Conservation (phyloP, 257 asterid genomes). For the Fraxinus pennsylvanica region DNA sequence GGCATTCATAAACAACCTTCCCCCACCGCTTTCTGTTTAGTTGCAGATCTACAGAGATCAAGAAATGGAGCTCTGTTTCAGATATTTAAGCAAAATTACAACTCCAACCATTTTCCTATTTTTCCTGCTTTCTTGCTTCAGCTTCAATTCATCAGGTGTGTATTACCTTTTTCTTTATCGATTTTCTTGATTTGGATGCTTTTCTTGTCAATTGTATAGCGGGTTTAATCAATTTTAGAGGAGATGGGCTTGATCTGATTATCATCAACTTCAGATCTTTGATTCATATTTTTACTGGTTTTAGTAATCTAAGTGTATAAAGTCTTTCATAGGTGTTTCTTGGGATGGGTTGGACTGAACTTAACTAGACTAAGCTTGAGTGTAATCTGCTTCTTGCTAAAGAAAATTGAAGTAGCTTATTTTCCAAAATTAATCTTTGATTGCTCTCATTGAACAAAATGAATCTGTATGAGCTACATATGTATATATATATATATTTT, state of each 20-base stretch:
- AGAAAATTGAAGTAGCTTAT: not conserved
- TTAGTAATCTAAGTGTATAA: not conserved
- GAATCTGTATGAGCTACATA: not conserved
- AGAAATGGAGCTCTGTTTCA: slow-evolving; percentile 14
- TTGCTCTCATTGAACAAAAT: not conserved
- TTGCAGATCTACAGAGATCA: not conserved
- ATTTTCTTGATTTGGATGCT: not conserved
- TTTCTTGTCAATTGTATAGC: not conserved
- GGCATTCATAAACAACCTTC: slow-evolving; percentile 28
- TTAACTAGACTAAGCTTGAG: not conserved
- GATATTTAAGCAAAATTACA: slow-evolving; percentile 2
- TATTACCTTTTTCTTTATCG: not conserved
- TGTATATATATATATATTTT: no score
- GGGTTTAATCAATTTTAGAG: not conserved
- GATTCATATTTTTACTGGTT: not conserved
- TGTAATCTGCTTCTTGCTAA: not conserved
- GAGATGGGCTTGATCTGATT: no score
- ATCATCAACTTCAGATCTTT: not conserved
- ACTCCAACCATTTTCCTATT: slow-evolving; percentile 3
- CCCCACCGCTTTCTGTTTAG: not conserved
- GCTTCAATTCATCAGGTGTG: slow-evolving; percentile 21
- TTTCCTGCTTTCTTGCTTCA: slow-evolving; percentile 21
- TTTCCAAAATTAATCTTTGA: not conserved
- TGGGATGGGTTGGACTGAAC: not conserved
- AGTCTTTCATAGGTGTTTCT: not conserved